phyloP scores from a whole-genome alignment of 1,284 basidiomycete genomes.

The Puccinia horiana region DNA sequence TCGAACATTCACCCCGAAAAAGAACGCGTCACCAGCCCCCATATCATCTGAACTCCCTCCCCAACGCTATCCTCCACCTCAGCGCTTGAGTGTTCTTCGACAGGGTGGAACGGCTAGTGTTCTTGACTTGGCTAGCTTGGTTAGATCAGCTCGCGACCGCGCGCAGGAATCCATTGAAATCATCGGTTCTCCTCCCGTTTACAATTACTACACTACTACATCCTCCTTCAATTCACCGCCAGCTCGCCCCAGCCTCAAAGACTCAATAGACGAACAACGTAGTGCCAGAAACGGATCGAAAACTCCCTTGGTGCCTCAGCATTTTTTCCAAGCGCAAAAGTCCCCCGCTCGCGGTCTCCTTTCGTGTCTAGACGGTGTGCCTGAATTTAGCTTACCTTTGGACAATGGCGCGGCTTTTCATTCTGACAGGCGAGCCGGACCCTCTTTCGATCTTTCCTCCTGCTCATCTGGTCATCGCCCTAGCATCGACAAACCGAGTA shows the following conservation, averaged over 20 bases:
- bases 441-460: no score
- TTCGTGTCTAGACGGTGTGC: not conserved
- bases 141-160: constrained; percentile 26
- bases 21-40: not conserved
- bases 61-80: not conserved
- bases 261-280: not conserved
- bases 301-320: not conserved
- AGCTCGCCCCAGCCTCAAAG: not conserved
- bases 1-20: not conserved
- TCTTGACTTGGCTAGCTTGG: constrained; percentile 41
- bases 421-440: not conserved
- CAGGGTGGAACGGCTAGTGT: constrained; percentile 39
- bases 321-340: not conserved
- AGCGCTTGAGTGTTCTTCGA: constrained; percentile 26
- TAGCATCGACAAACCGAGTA: not conserved
- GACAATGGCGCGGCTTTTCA: not conserved
- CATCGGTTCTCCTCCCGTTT: not conserved
- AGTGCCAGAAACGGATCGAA: not conserved
- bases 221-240: not conserved
- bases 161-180: not conserved
- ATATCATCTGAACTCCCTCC: not conserved
- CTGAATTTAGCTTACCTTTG: not conserved
- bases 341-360: not conserved
- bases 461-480: not conserved
- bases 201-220: constrained; percentile 7